Base-by-base conservation (phyloP, 352 stramenopile genomes). In the Globisporangium paroecandrum region DNA sequence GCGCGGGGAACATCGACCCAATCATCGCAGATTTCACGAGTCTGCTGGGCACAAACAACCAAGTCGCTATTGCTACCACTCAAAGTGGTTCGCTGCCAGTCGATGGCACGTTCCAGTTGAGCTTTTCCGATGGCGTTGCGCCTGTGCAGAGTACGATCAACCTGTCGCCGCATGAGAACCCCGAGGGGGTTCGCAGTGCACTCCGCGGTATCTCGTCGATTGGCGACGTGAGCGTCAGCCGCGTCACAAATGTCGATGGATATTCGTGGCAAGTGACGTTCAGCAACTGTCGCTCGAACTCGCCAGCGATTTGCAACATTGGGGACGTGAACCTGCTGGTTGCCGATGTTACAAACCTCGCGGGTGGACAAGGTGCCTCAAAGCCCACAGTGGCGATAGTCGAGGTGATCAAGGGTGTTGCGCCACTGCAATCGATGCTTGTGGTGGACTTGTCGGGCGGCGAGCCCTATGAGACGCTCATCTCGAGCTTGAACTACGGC, bases 221-320 rank as follows among this genome's bases (percentile, higher is more conserved):
- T 34, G 87, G 86, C 0, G 72, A 81, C 10, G 87, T 95, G 18
- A 79, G 66, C 27, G 83, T 98, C 13, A 77, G 74, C 3, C 77
- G 90, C 0, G 72, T 74, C 25, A 87, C 84, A 4, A 81, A 83
- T 9, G 66, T 59, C 0, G 78, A 94, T 41, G 91, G 90, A 0
- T 98, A 95, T 74, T 79, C 83, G 20, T 98, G 93, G 93, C 78
- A 85, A n/a, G 82, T 98, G 10, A 96, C 94, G 22, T 98, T 98
- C 64, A 87, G 76, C 43, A 84, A 77, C n/a, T 98, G 91, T 51
- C 76, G 81, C 62, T 79, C 77, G 9, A 87, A 74, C 10, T 73
- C 87, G 0, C 75, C 74, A 9, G 54, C 79, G 9, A 79, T 99
- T 9, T 98, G 96, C 74, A 98, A 98, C 71, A 88, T 91, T 61